Conservation (phyloP, 2,329 filamentous ascomycete species). For the Hypomyces rosellus region DNA sequence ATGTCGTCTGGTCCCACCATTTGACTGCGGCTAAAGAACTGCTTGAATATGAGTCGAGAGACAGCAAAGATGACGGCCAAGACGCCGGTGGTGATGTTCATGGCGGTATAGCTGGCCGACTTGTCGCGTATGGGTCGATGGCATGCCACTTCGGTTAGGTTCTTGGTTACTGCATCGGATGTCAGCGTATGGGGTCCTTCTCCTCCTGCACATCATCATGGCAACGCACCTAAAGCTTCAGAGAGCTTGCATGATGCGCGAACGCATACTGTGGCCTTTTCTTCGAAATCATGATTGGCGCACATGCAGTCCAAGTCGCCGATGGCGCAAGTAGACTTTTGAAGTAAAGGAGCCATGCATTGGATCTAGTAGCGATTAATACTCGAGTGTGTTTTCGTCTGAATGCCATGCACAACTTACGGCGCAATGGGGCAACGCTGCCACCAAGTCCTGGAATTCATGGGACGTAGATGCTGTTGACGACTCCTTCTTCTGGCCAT, state of each 20-base stretch:
- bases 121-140: constrained; percentile 1
- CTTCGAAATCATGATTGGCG: not conserved
- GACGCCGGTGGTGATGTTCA: constrained; percentile 14
- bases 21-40: constrained; percentile 21
- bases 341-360: not conserved
- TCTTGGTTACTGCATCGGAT: constrained; percentile 1
- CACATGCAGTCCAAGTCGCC: constrained; percentile 2
- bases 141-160: constrained; percentile 4
- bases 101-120: not conserved
- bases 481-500: not conserved
- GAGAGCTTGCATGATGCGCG: not conserved
- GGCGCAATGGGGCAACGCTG: not conserved
- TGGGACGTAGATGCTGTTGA: not conserved
- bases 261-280: not conserved
- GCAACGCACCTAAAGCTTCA: not conserved
- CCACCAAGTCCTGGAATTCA: not conserved
- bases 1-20: constrained; percentile 27
- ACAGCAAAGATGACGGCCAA: constrained; percentile 14
- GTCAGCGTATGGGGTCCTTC: not conserved
- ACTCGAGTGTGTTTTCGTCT: not conserved
- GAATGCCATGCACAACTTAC: not conserved
- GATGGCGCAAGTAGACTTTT: not conserved
- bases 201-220: too few relatives aligned
- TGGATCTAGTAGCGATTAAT: not conserved
- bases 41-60: constrained; percentile 17